Conservation (phyloP, 768 basidiomycete genomes). For the Lactarius pseudohatsudake region DNA sequence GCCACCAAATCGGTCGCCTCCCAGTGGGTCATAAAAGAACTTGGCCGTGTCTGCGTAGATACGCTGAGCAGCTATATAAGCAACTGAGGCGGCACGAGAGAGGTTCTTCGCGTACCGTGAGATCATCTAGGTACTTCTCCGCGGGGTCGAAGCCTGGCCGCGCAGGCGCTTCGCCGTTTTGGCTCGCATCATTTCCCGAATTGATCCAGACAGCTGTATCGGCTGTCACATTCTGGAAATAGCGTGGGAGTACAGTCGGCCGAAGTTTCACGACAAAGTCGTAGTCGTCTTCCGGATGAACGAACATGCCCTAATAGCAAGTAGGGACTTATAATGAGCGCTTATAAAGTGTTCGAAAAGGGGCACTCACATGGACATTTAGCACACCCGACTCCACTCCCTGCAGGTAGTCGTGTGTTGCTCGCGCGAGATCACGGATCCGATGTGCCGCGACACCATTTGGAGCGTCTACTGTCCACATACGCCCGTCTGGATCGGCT, state of each 20-base stretch:
- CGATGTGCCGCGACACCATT: conserved; percentile 73
- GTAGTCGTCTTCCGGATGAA: conserved; percentile 81
- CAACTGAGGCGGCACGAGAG: conserved; percentile 1
- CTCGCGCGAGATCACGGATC: conserved; percentile 69
- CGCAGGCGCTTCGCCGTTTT: conserved; percentile 33
- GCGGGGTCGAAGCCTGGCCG: conserved; percentile 84
- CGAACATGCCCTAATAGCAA: conserved; percentile 67
- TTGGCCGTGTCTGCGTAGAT: conserved; percentile 74
- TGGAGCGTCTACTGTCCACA: conserved; percentile 74
- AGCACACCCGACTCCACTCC: conserved; percentile 49
- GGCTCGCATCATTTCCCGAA: conserved; percentile 47
- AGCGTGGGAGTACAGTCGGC: conserved; percentile 61
- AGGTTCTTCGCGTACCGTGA: conserved; percentile 56
- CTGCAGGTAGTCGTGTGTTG: conserved; percentile 62
- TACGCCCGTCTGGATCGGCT: conserved; percentile 65
- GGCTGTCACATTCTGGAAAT: conserved; percentile 65
- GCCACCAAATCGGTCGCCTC: conserved; percentile 74
- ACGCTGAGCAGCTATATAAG: conserved; percentile 42
- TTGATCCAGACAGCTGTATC: conserved; percentile 48
- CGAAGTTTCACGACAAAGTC: conserved; percentile 81
- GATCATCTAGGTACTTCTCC: conserved; percentile 59
- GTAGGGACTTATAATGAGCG: background rate
- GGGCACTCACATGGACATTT: conserved; percentile 42
- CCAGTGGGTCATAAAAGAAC: conserved; percentile 81
- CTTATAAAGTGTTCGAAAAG: conserved; percentile 43